phyloP scores from a whole-genome alignment of 257 asterid species.

The Fraxinus quadrangulata region DNA sequence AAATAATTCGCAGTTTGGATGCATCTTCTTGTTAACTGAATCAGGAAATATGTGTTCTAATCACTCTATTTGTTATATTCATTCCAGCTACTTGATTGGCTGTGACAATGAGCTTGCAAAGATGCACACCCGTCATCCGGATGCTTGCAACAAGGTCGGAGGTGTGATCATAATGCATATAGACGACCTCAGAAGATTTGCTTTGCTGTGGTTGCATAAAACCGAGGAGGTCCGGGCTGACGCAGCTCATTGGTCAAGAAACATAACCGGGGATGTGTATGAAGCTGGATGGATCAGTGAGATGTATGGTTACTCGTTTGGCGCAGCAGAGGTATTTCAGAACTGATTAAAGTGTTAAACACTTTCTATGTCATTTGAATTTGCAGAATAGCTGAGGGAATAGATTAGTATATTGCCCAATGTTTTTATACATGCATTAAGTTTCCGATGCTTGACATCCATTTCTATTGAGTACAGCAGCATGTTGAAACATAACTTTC shows the following conservation, averaged over 20 bases:
- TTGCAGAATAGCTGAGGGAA: neutral
- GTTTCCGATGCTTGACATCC: neutral
- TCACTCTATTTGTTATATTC: slow-evolving; percentile 13
- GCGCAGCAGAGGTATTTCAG: slow-evolving; percentile 87
- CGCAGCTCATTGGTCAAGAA: slow-evolving; percentile 80
- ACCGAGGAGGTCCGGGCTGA: slow-evolving; percentile 97
- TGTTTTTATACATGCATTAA: neutral
- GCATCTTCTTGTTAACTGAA: neutral
- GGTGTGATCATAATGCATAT: slow-evolving; percentile 95
- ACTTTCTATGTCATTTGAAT: neutral
- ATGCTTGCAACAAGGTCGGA: slow-evolving; percentile 90
- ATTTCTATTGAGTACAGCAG: neutral
- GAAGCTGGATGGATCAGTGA: slow-evolving; percentile 99
- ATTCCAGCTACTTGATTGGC: slow-evolving; percentile 82
- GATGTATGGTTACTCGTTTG: slow-evolving; percentile 99
- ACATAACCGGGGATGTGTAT: slow-evolving; percentile 86
- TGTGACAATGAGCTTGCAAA: slow-evolving; percentile 93
- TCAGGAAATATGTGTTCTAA: neutral
- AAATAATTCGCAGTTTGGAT: neutral
- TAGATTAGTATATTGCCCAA: neutral
- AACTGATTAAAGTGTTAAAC: neutral
- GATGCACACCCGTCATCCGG: slow-evolving; percentile 87
- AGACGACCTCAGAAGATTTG: slow-evolving; percentile 72
- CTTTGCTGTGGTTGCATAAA: slow-evolving; percentile 89
- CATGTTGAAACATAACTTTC: neutral